These are phyloP conservation scores for Boechera stricta DNA, from an alignment of 345 rosid species.

Conservation along the genomic window DNA sequence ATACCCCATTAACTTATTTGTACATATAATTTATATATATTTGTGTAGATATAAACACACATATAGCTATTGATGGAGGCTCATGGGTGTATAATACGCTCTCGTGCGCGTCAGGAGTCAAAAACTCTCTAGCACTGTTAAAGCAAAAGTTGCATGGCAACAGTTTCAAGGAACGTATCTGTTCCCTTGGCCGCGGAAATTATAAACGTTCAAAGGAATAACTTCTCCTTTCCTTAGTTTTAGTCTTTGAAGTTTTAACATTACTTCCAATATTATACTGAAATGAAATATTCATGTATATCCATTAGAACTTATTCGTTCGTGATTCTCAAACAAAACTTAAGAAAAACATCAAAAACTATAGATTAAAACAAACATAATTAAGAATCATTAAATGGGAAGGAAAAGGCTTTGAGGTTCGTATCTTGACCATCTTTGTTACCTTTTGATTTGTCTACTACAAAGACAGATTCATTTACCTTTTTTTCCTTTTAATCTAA, in stretches of 20 bases:
- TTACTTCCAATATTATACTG: not conserved
- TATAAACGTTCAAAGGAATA: conserved; percentile 6
- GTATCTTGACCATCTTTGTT: conserved; percentile 68
- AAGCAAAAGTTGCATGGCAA: conserved; percentile 64
- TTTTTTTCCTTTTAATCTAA: not conserved
- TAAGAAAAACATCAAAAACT: conserved; percentile 4
- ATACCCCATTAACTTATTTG: not conserved
- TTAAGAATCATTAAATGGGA: conserved; percentile 58
- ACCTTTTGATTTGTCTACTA: conserved; percentile 39
- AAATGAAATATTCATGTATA: not conserved
- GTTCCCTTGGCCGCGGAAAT: conserved; percentile 32
- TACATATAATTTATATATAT: not conserved
- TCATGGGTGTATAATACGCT: conserved; percentile 26
- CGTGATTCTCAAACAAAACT: conserved; percentile 34
- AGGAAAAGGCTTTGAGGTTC: conserved; percentile 60
- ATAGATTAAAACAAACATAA: conserved; percentile 43
- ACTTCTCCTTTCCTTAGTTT: not conserved
- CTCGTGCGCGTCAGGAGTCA: conserved; percentile 56
- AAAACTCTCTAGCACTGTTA: conserved; percentile 16
- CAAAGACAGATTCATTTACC: conserved; percentile 23
- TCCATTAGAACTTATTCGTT: conserved; percentile 19
- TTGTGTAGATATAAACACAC: not conserved
- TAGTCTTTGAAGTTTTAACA: conserved; percentile 1
- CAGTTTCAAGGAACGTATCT: conserved; percentile 54
- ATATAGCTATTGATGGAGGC: not conserved